A percentile compares a stretch with the other conserved stretches of the same genome.
These are phyloP conservation scores for Dendryphion nanum DNA, from an alignment of 2,329 filamentous ascomycete species.

Conservation along the genomic window DNA sequence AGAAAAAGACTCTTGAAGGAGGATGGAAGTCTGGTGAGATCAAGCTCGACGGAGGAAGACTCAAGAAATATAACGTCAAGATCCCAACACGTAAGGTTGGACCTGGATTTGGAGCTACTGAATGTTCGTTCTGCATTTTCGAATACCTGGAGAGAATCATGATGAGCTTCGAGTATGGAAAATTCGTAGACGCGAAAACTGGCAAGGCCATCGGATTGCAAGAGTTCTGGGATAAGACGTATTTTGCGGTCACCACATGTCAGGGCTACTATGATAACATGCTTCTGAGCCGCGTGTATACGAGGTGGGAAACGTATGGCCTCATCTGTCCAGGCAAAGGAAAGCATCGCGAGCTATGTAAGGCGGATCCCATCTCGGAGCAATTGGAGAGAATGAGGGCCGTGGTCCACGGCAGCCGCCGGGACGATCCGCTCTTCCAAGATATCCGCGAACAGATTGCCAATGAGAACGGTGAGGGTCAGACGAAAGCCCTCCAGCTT, in stretches of 20 bases:
- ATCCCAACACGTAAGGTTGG: conserved; percentile 3
- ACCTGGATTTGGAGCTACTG: conserved; percentile 7
- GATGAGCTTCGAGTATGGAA: no score
- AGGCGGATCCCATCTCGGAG: no score
- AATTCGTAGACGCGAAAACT: no score
- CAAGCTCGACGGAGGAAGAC: no score
- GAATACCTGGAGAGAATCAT: conserved; percentile 12
- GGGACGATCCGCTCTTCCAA: no score
- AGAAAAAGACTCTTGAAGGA: conserved; percentile 3
- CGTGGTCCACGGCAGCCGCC: no score
- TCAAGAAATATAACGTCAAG: conserved; percentile 1
- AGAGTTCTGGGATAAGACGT: no score
- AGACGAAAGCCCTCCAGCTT: conserved; percentile 1
- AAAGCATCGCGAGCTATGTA: conserved; percentile 1
- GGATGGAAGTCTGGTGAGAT: not conserved
- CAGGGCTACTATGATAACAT: no score
- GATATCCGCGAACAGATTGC: conserved; percentile 1
- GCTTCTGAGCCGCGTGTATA: no score
- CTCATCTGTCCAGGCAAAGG: conserved; percentile 1
- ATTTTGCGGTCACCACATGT: no score
- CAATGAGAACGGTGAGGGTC: conserved; percentile 1
- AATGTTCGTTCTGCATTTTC: conserved; percentile 8
- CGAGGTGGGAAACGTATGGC: conserved; percentile 8
- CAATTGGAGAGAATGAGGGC: no score
- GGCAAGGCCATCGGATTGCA: no score